phyloP scores from a whole-genome alignment of 805 yeast genomes.

The Metschnikowia similis region DNA sequence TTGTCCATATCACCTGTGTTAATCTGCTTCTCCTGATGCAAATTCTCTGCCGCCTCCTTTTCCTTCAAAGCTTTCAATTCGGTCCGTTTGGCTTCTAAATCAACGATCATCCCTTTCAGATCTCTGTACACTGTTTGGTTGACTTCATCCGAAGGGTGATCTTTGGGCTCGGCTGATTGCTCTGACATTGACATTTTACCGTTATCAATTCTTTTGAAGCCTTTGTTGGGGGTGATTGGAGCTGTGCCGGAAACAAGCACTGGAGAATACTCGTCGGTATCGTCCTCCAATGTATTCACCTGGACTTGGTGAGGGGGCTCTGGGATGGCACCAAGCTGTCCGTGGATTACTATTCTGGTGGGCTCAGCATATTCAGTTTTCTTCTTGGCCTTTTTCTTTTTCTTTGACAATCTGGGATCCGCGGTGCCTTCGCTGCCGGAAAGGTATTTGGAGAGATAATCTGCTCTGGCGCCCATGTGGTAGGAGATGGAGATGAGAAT shows the following conservation, averaged over 20 bases:
- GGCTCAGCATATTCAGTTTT: slow-evolving; percentile 1
- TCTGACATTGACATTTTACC: slow-evolving; percentile 14
- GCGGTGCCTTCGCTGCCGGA: slow-evolving; percentile 16
- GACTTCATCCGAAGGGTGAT: slow-evolving; percentile 37
- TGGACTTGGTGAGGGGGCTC: neutral
- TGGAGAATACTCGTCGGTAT: slow-evolving; percentile 21
- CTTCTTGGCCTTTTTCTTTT: slow-evolving; percentile 10
- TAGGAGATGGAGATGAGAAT: neutral
- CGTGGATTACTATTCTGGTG: slow-evolving; percentile 10
- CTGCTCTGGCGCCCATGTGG: slow-evolving; percentile 23
- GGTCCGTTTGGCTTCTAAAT: slow-evolving; percentile 14
- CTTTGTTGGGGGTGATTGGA: slow-evolving; percentile 18
- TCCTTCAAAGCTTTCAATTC: slow-evolving; percentile 13
- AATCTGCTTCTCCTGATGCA: slow-evolving; percentile 11
- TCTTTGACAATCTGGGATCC: slow-evolving; percentile 12
- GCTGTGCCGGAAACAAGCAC: slow-evolving; percentile 14
- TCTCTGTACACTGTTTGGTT: slow-evolving; percentile 42
- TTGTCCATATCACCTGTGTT: slow-evolving; percentile 13
- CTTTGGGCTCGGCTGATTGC: neutral
- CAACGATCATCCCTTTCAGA: slow-evolving; percentile 27
- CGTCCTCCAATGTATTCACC: neutral
- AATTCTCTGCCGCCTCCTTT: slow-evolving; percentile 2
- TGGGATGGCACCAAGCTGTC: slow-evolving; percentile 1
- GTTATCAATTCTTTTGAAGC: slow-evolving; percentile 36
- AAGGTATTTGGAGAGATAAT: slow-evolving; percentile 30